Evolutionary conservation across 139 green algal species (phyloP).

Genomic region (Eudorina sp.): DNA sequence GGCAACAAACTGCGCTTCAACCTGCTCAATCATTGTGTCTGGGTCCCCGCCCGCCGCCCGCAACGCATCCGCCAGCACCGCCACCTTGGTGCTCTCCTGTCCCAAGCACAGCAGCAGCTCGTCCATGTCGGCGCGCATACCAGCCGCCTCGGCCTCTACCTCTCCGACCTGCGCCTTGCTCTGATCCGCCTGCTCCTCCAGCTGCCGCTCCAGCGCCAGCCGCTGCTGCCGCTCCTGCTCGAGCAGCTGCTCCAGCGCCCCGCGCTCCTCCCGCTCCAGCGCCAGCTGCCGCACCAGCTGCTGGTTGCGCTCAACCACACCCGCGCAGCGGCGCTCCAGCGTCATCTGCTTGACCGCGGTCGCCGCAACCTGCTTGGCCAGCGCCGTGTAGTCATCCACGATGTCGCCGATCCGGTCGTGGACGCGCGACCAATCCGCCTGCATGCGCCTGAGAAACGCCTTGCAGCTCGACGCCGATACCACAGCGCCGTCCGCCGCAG

Average conservation of each 20-base stretch:
- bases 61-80: constrained; percentile 14
- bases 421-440: neutral
- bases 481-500: neutral
- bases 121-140: neutral
- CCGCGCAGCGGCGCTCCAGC: neutral
- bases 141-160: neutral
- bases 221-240: neutral
- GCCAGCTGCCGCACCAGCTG: neutral
- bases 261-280: neutral
- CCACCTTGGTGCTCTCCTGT: constrained; percentile 53
- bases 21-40: neutral
- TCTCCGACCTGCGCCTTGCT: neutral
- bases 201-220: neutral
- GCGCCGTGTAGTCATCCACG: neutral
- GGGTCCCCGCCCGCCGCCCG: constrained; percentile 13
- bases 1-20: constrained; percentile 24
- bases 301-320: neutral
- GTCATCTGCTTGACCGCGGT: neutral
- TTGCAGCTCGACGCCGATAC: neutral
- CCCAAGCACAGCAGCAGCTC: constrained; percentile 56
- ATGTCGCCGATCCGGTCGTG: neutral
- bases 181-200: neutral
- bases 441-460: neutral
- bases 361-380: neutral
- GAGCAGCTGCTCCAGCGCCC: neutral